These are phyloP conservation scores for Ustilago curta DNA, from an alignment of 1,284 basidiomycete genomes.

Conservation along the genomic window DNA sequence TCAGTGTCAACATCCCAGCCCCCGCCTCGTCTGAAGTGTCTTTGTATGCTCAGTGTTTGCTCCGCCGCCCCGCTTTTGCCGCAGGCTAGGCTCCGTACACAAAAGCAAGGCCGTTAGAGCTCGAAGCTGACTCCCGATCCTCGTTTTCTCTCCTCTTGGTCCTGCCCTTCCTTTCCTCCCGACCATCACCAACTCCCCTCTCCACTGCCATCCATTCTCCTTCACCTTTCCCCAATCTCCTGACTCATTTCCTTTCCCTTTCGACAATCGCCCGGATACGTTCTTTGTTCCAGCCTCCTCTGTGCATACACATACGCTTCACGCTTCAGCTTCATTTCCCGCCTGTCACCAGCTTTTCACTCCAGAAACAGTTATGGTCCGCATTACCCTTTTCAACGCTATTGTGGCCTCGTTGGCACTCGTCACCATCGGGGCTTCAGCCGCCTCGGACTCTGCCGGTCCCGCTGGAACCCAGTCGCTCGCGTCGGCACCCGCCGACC, in stretches of 20 bases:
- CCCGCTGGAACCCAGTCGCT: slow-evolving; percentile 3
- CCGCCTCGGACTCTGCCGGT: slow-evolving; percentile 4
- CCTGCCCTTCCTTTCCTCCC: not conserved
- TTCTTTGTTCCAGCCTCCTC: slow-evolving; percentile 12
- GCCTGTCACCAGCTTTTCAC: not conserved
- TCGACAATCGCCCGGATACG: not conserved
- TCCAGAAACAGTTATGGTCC: slow-evolving; percentile 14
- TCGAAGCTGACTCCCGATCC: not conserved
- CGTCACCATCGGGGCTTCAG: slow-evolving; percentile 18
- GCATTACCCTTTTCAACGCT: slow-evolving; percentile 29
- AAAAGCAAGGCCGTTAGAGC: not conserved
- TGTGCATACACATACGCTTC: not conserved
- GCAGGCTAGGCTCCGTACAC: not conserved
- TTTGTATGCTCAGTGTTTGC: too few relatives aligned
- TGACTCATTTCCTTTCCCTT: not conserved
- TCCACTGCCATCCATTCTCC: not conserved
- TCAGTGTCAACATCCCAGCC: too few relatives aligned
- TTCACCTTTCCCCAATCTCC: not conserved
- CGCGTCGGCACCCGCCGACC: not conserved
- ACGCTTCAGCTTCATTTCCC: not conserved
- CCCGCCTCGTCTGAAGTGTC: too few relatives aligned
- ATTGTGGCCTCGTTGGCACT: slow-evolving; percentile 26
- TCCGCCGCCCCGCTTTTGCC: too few relatives aligned
- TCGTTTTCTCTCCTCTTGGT: not conserved
- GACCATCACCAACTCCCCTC: slow-evolving; percentile 6